Conservation (phyloP, 495 filamentous ascomycete genomes). For the Sphaerosporella brunnea region DNA sequence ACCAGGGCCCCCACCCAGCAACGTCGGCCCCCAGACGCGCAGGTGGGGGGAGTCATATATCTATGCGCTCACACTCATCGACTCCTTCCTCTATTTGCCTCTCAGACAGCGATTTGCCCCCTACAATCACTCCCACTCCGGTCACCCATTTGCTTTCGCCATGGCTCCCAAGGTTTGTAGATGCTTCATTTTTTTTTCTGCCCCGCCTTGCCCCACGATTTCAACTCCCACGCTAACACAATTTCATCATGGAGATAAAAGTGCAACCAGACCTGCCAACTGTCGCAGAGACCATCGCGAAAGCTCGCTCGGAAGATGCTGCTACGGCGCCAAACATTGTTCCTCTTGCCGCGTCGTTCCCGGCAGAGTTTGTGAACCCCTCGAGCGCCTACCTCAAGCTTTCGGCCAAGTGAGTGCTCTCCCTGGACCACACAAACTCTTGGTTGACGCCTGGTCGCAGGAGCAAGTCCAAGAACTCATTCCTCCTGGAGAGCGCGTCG, state of each 20-base stretch:
- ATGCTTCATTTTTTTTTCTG: too few species aligned
- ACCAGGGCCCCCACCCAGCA: too few species aligned
- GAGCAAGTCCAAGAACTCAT: conserved; percentile 46
- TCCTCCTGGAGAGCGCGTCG: conserved; percentile 87
- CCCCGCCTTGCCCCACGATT: conserved; percentile 1
- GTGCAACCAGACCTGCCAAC: conserved; percentile 39
- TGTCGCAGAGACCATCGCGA: conserved; percentile 37
- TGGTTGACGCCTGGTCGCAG: conserved; percentile 20
- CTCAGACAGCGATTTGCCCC: too few species aligned
- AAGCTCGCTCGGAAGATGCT: conserved; percentile 30
- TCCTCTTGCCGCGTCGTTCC: conserved; percentile 67
- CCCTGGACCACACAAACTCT: not conserved
- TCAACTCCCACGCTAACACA: conserved; percentile 2
- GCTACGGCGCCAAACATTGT: conserved; percentile 52
- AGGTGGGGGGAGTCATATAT: too few species aligned
- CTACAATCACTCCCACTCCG: too few species aligned
- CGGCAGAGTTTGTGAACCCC: conserved; percentile 82
- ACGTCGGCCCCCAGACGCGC: too few species aligned
- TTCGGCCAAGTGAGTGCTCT: conserved; percentile 44
- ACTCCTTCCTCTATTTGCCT: too few species aligned
- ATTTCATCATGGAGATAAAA: conserved; percentile 1
- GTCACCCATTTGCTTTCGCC: not conserved
- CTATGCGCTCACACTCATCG: too few species aligned
- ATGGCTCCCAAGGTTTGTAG: conserved; percentile 7
- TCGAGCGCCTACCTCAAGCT: conserved; percentile 83